Base-by-base conservation (phyloP, 257 asterid genomes). In the Penstemon barbatus region DNA sequence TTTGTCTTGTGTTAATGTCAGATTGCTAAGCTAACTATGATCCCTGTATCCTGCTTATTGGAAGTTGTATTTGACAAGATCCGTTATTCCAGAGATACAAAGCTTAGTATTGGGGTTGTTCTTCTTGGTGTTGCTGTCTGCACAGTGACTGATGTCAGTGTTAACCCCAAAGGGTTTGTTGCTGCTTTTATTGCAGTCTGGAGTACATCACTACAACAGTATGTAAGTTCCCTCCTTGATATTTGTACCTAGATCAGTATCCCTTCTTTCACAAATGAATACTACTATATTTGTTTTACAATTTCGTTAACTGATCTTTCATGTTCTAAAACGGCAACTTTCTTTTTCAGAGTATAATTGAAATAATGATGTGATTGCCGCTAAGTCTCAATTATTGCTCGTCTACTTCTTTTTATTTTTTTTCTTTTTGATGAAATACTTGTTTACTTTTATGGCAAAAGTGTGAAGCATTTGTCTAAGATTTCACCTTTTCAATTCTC, bases 1-100 rank as follows among this genome's bases (percentile, higher is more conserved):
- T 62, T 71, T 75, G 61, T 74, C 63, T 74, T 71, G 69, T 73
- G 44, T 73, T 62, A 64, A 44, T 86, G 48, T 71, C 95, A 94
- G 99, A 94, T 94, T 59, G 99, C 99, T 55, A 94, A 94, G 78
- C 80, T 94, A 82, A 94, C 91, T 70, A 91, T 93, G 97, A 90
- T 93, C 74, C 98, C 98, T 6, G 98, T 91, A 62, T 89, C 96
- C 73, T 91, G 98, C 87, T 79, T 91, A 79, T 76, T 91, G 80
- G 97, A 91, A 82, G 83, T 91, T 67, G 86, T 87, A 57, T 85
- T 89, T 59, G 96, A 89, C 84, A 85, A 87, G 80, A 89, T 89
- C 63, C 87, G 92, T 62, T 91, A 91, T 68, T 91, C 98, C 3
- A 85, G 96, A 80, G 90, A 89, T 78, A 91, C 98, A 66, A 91